Evolutionary conservation across 768 basidiomycete genomes (phyloP), one percentile per base, ranked within the genome.

Genomic region (Lepiota brunneoincarnata): DNA sequence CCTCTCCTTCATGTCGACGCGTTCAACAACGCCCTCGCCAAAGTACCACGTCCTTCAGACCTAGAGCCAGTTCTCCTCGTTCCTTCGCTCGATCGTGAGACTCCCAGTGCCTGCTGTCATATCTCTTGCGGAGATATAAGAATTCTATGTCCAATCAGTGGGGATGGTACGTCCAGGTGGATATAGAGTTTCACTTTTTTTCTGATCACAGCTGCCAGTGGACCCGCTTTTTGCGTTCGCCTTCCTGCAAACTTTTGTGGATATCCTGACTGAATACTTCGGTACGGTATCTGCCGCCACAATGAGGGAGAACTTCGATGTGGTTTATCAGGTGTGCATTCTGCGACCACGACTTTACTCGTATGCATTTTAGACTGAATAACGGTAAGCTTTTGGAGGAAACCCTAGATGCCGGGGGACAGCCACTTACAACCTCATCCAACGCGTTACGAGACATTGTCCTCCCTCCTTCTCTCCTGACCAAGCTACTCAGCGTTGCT

Each of bases 371-470:
- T 51, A 35, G 52, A 53, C 51, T 41, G 26, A 26, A 28, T 41
- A 14, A 40, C 41, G 10, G 1, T 45, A 59, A 95, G 91, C 82
- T 98, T 15, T 79, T 97, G 26, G 95, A 96, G 71, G 95, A 98
- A 71, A 94, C 91, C n/a, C 73, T 98, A 23, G 94, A 96, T 64
- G 85, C 93, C 7, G 89, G 92, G 10, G 94, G 95, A 0, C 87
- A 94, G 65, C 94, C 94, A 0, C 75, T 95, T 35, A 97, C 94
- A 5, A 98, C 93, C 2, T 91, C 92, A 52, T 78, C 87, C 2
- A 95, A 92, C 63, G 87, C 91, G 17, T 77, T 98, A 1, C 85
- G 92, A 21, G 95, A 98, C 63, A 95, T 98, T 57, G 92, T 98
- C 6, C 78, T 97, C 1, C 91, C 93, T 1, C 94, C 95, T 1